phyloP scores from a whole-genome alignment of 768 basidiomycete genomes.

The Lentinula raphanica region DNA sequence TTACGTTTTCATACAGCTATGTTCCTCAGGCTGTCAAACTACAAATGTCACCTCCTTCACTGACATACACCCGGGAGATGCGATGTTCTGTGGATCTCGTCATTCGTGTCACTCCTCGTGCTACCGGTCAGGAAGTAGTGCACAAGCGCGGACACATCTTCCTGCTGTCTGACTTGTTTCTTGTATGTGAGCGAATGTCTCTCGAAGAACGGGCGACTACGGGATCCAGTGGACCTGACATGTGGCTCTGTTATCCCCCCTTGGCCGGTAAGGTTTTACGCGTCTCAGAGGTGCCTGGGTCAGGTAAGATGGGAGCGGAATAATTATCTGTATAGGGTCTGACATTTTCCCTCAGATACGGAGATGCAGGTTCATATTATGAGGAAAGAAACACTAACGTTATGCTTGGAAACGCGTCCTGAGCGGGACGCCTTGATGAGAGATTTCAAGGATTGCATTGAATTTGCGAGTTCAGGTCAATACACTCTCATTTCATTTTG shows the following conservation, averaged over 20 bases:
- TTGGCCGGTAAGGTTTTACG: slow-evolving; percentile 89
- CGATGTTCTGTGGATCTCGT: slow-evolving; percentile 67
- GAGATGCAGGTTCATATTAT: slow-evolving; percentile 76
- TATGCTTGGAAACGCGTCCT: slow-evolving; percentile 56
- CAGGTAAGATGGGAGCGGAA: slow-evolving; percentile 38
- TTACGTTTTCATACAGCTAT: slow-evolving; percentile 4
- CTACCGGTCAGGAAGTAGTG: slow-evolving; percentile 70
- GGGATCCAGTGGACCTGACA: slow-evolving; percentile 62
- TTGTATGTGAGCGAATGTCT: slow-evolving; percentile 83
- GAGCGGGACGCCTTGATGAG: slow-evolving; percentile 57
- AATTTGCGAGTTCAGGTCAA: slow-evolving; percentile 67
- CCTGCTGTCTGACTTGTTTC: slow-evolving; percentile 88
- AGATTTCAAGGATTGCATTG: slow-evolving; percentile 80
- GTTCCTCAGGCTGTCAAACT: slow-evolving; percentile 73
- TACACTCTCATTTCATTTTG: slow-evolving; percentile 24
- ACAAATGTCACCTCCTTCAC: slow-evolving; percentile 78
- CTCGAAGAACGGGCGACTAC: slow-evolving; percentile 51
- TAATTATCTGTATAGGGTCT: neutral
- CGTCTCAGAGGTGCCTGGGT: slow-evolving; percentile 55
- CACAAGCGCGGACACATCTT: slow-evolving; percentile 79
- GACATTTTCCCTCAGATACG: slow-evolving; percentile 44
- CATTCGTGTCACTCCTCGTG: slow-evolving; percentile 71
- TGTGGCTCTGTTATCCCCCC: slow-evolving; percentile 94
- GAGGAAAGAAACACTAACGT: slow-evolving; percentile 75
- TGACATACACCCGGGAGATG: slow-evolving; percentile 75